These are phyloP conservation scores for Cercospora sojina DNA, from an alignment of 2,329 filamentous ascomycete species.

Conservation along the genomic window DNA sequence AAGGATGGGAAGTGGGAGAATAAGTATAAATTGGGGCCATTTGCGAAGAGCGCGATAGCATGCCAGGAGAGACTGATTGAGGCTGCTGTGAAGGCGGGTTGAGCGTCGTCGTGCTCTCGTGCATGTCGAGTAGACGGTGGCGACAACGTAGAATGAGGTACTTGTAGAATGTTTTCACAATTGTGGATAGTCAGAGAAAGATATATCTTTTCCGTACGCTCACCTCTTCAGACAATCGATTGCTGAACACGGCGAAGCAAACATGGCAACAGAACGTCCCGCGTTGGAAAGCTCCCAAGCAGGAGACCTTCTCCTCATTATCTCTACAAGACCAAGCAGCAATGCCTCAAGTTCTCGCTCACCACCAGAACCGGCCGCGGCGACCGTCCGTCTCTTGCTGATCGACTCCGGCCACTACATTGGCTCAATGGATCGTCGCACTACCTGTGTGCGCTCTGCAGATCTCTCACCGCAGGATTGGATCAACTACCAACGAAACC, in stretches of 20 bases:
- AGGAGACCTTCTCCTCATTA: conserved; percentile 4
- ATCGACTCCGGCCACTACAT: not conserved
- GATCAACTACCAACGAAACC: not conserved
- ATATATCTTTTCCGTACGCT: not conserved
- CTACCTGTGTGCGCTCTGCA: not conserved
- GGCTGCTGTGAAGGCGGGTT: conserved; percentile 10
- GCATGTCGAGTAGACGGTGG: not conserved
- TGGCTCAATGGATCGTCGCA: not conserved
- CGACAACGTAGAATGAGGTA: not conserved
- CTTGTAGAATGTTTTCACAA: not conserved
- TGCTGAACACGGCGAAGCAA: not conserved
- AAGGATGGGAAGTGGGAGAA: conserved; percentile 54
- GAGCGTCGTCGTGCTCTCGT: not conserved
- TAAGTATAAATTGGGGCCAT: conserved; percentile 47
- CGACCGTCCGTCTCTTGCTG: conserved; percentile 1
- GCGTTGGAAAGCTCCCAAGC: not conserved
- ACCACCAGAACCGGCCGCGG: not conserved
- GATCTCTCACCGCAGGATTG: not conserved
- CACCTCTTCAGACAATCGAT: not conserved
- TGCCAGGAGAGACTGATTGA: conserved; percentile 44
- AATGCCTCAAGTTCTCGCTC: not conserved
- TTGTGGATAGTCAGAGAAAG: not conserved
- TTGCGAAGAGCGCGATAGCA: conserved; percentile 35
- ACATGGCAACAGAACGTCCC: conserved; percentile 6
- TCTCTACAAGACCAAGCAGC: not conserved